Conservation (phyloP, 176 grass and related monocot genomes). For the Elymus sibiricus region DNA sequence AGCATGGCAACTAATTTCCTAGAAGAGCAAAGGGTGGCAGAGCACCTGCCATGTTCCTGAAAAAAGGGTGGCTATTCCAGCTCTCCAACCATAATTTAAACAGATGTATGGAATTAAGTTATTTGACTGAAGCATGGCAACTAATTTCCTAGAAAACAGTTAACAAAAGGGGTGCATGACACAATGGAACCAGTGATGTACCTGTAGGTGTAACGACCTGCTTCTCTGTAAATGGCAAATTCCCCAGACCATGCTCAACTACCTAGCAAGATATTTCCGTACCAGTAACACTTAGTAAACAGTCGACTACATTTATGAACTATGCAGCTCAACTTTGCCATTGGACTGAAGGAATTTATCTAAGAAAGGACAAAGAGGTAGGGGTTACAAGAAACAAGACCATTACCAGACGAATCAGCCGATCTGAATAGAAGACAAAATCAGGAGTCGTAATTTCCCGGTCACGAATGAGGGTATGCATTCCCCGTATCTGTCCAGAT, state of each 20-base stretch:
- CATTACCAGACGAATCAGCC: slow-evolving; percentile 83
- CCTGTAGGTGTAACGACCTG: slow-evolving; percentile 84
- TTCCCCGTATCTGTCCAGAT: slow-evolving; percentile 71
- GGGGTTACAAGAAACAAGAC: slow-evolving; percentile 15
- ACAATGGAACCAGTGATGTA: slow-evolving; percentile 20
- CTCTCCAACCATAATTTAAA: slow-evolving; percentile 3
- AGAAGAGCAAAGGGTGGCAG: too few relatives aligned
- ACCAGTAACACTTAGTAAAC: slow-evolving; percentile 19
- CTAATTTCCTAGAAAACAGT: background rate
- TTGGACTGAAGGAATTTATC: background rate
- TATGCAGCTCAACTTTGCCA: background rate
- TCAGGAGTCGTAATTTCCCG: slow-evolving; percentile 70
- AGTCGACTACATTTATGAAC: slow-evolving; percentile 11
- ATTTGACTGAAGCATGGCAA: background rate
- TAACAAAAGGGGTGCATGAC: background rate
- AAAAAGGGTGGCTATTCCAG: background rate
- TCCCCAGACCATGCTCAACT: slow-evolving; percentile 82
- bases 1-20: background rate
- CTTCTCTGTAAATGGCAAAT: slow-evolving; percentile 97
- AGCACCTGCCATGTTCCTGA: background rate
- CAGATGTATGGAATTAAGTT: background rate
- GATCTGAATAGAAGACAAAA: slow-evolving; percentile 97
- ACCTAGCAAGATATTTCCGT: slow-evolving; percentile 53
- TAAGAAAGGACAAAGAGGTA: background rate
- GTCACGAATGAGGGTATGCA: slow-evolving; percentile 97